Conservation (phyloP, 2,329 filamentous ascomycete genomes). For the Passalora sequoiae region DNA sequence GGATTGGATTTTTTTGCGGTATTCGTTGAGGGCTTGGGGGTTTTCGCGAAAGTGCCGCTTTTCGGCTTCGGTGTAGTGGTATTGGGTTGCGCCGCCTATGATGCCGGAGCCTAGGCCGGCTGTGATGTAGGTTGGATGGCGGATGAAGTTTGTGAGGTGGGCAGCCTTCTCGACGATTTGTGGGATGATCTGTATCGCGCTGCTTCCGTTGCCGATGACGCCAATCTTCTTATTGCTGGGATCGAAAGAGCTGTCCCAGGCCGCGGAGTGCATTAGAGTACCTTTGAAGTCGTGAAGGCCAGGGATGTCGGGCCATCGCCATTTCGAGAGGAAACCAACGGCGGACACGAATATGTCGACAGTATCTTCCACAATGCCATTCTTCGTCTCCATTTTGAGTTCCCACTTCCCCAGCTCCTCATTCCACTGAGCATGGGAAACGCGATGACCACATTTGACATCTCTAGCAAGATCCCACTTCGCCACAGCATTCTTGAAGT, state of each 20-base stretch:
- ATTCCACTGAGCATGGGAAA: constrained; percentile 37
- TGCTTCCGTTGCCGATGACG: constrained; percentile 40
- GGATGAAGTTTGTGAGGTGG: constrained; percentile 32
- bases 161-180: constrained; percentile 35
- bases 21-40: constrained; percentile 32
- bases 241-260: constrained; percentile 36
- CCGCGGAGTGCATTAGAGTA: constrained; percentile 40
- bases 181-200: constrained; percentile 41
- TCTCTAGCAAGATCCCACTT: constrained; percentile 39
- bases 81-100: constrained; percentile 29
- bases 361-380: constrained; percentile 26
- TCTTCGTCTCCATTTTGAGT: constrained; percentile 31
- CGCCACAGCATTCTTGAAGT: constrained; percentile 37
- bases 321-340: constrained; percentile 24
- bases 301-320: constrained; percentile 40
- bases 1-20: constrained; percentile 35
- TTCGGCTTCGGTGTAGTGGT: constrained; percentile 31
- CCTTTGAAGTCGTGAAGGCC: constrained; percentile 41
- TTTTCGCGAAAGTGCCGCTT: constrained; percentile 30
- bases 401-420: constrained; percentile 35
- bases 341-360: constrained; percentile 36
- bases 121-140: constrained; percentile 34
- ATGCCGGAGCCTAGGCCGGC: constrained; percentile 26
- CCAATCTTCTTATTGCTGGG: constrained; percentile 39
- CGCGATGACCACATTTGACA: constrained; percentile 36